Conservation (phyloP, 2,329 filamentous ascomycete species). For the Clarireedia homoeocarpa region DNA sequence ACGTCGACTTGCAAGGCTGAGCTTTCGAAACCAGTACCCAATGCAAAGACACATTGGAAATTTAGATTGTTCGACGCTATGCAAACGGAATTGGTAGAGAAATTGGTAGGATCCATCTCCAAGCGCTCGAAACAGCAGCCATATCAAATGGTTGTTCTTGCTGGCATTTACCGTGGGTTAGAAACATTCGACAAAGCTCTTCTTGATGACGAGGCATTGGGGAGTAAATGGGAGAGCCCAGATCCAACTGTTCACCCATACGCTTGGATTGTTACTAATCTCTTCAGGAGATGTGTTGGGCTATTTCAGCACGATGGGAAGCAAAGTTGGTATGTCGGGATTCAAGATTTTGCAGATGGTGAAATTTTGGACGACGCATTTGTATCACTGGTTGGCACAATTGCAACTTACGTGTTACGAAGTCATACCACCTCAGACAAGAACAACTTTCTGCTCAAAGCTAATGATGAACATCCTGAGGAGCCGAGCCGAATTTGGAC, state of each 20-base stretch:
- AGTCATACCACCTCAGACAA: constrained; percentile 13
- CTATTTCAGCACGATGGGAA: constrained; percentile 7
- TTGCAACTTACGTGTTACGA: constrained; percentile 15
- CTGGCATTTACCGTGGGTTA: constrained; percentile 18
- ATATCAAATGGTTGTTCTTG: constrained; percentile 20
- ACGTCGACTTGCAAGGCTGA: constrained; percentile 12
- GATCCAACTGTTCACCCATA: constrained; percentile 12
- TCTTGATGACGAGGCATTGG: neutral
- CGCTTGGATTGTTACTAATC: constrained; percentile 13
- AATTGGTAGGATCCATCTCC: constrained; percentile 12
- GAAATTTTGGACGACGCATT: constrained; percentile 3
- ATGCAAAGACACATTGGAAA: constrained; percentile 10
- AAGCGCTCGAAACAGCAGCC: constrained; percentile 12
- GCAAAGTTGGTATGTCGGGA: constrained; percentile 9
- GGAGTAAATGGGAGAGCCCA: neutral
- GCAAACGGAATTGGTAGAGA: constrained; percentile 14
- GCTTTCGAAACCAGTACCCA: neutral
- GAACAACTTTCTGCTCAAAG: constrained; percentile 14
- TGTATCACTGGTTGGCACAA: constrained; percentile 16
- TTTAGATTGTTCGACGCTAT: constrained; percentile 21
- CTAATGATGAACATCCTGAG: neutral
- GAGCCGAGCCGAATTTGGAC: constrained; percentile 8
- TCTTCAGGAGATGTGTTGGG: constrained; percentile 12
- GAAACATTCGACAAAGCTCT: constrained; percentile 20
- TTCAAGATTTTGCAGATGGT: constrained; percentile 1